Percentiles rank a stretch among this genome's conserved stretches.
Conservation (phyloP, 2,329 filamentous ascomycete species). For the Talaromyces sp. region DNA sequence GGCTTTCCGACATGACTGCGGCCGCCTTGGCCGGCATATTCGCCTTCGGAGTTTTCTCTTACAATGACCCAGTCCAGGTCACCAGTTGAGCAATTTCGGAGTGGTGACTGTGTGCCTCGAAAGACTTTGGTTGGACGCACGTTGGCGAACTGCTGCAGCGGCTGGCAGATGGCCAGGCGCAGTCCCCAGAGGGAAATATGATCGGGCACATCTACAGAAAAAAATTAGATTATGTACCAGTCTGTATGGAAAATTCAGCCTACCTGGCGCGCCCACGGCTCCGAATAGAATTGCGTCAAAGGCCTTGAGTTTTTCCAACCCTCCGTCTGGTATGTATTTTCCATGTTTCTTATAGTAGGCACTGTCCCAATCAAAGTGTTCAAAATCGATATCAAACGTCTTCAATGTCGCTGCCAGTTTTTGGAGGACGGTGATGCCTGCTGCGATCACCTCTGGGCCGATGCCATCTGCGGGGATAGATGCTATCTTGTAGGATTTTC, state of each 20-base stretch:
- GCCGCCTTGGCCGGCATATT: constrained; percentile 52
- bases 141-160: constrained; percentile 54
- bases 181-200: constrained; percentile 34
- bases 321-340: constrained; percentile 49
- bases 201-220: constrained; percentile 7
- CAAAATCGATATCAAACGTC: constrained; percentile 24
- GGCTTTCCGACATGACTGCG: constrained; percentile 46
- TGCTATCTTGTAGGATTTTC: constrained; percentile 47
- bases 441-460: constrained; percentile 61
- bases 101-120: constrained; percentile 47
- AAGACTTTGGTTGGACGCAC: constrained; percentile 51
- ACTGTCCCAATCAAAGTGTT: constrained; percentile 39
- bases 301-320: constrained; percentile 45
- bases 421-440: constrained; percentile 58
- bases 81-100: constrained; percentile 41
- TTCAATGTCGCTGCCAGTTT: constrained; percentile 22
- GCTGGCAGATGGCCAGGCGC: constrained; percentile 51
- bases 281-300: constrained; percentile 56
- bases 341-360: constrained; percentile 47
- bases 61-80: constrained; percentile 54
- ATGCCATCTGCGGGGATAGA: constrained; percentile 65
- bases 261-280: constrained; percentile 54
- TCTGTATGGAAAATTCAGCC: not conserved
- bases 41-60: constrained; percentile 52
- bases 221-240: not conserved